Conservation (phyloP, 768 basidiomycete species). For the Sporobolomyces pararoseus region DNA sequence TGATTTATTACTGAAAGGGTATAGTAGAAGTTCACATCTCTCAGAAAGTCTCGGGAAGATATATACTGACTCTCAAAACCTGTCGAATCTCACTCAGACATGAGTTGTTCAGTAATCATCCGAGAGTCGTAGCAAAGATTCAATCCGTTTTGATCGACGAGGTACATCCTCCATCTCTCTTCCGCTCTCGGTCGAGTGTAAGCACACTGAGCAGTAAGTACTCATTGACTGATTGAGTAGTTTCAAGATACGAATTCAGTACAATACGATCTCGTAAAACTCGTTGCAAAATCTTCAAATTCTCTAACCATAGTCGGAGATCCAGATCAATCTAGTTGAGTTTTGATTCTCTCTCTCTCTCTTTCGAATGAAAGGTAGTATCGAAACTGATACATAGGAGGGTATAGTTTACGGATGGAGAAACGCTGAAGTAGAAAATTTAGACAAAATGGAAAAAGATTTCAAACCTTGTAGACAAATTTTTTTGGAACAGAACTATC, state of each 20-base stretch:
- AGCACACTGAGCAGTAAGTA: too few species aligned
- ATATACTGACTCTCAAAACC: not conserved
- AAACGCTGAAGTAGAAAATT: slow-evolving; percentile 65
- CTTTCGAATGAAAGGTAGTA: not conserved
- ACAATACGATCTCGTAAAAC: slow-evolving; percentile 74
- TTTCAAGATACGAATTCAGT: slow-evolving; percentile 80
- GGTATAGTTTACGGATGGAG: slow-evolving; percentile 87
- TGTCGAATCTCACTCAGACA: not conserved
- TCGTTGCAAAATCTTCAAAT: slow-evolving; percentile 57
- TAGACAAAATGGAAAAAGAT: slow-evolving; percentile 70
- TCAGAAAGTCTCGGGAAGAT: not conserved
- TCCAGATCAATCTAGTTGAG: slow-evolving; percentile 88
- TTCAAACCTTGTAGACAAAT: slow-evolving; percentile 65
- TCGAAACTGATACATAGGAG: not conserved
- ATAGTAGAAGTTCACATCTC: not conserved
- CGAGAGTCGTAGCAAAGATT: slow-evolving; percentile 59
- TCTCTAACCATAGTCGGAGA: slow-evolving; percentile 80
- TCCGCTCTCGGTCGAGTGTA: too few species aligned
- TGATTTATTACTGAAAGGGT: slow-evolving; percentile 73
- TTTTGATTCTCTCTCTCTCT: too few species aligned
- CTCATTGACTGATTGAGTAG: too few species aligned
- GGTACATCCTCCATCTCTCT: too few species aligned
- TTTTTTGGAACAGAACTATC: slow-evolving; percentile 78
- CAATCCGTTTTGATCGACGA: slow-evolving; percentile 55
- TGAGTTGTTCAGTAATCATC: slow-evolving; percentile 54